Conservation (phyloP, 2,329 filamentous ascomycete genomes). For the Tolypocladium sp. region DNA sequence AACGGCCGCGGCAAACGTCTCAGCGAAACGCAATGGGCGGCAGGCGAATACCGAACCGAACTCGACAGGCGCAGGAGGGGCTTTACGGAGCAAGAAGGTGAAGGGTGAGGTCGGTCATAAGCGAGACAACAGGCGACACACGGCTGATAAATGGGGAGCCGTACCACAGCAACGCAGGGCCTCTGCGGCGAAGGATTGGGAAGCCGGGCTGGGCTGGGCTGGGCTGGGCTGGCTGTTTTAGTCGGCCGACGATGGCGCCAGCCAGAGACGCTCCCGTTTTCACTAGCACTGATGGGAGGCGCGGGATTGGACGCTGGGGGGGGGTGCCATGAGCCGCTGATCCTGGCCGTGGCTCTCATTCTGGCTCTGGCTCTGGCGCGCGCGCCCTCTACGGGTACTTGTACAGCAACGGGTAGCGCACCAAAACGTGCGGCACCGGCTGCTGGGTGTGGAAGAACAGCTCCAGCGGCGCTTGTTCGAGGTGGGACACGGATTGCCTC, state of each 20-base stretch:
- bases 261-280: not conserved
- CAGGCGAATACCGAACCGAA: not conserved
- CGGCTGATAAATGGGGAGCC: not conserved
- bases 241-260: conserved; percentile 1
- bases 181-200: not conserved
- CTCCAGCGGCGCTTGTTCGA: not conserved
- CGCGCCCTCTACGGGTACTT: not conserved
- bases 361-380: too few species aligned
- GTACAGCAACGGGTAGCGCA: not conserved
- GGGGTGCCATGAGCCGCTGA: not conserved
- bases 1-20: not conserved
- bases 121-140: not conserved
- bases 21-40: not conserved
- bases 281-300: not conserved
- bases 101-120: not conserved
- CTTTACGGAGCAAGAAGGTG: not conserved
- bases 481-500: not conserved
- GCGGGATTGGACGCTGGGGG: not conserved
- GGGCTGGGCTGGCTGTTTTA: not conserved
- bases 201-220: not conserved
- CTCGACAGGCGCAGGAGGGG: not conserved
- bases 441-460: not conserved
- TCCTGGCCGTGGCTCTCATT: not conserved
- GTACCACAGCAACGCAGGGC: not conserved
- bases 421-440: not conserved